Conservation (phyloP, 805 yeast species). For the Starmerella stigmatis region DNA sequence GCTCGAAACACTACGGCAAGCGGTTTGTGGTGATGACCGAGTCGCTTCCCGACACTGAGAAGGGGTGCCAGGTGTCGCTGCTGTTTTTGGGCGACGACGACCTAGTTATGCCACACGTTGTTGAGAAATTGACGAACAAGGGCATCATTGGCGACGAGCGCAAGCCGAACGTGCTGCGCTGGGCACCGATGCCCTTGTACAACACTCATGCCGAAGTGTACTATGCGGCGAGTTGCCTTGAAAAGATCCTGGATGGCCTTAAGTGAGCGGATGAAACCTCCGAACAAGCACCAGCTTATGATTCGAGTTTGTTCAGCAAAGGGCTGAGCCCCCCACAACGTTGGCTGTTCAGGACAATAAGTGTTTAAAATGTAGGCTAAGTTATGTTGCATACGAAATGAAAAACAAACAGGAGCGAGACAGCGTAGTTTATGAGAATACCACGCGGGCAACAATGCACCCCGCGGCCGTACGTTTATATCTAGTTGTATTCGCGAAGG, state of each 20-base stretch:
- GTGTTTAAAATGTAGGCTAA: no score
- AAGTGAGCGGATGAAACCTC: background rate
- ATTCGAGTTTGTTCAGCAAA: no score
- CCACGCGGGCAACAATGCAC: no score
- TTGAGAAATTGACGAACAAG: conserved; percentile 36
- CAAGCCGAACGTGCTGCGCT: conserved; percentile 76
- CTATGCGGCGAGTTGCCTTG: conserved; percentile 37
- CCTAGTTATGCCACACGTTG: conserved; percentile 53
- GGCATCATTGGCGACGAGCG: conserved; percentile 84
- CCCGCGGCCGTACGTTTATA: no score
- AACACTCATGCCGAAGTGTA: conserved; percentile 61
- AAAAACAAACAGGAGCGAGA: no score
- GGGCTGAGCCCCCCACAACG: no score
- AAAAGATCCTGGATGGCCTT: conserved; percentile 27
- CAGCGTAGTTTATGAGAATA: no score
- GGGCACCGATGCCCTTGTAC: conserved; percentile 82
- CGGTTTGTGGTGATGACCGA: conserved; percentile 69
- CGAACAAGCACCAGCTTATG: no score
- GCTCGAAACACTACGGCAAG: conserved; percentile 39
- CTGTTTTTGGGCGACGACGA: conserved; percentile 36
- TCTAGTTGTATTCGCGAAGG: no score
- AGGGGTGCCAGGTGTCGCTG: conserved; percentile 81
- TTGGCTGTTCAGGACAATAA: no score
- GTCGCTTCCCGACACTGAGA: conserved; percentile 34
- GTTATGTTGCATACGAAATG: no score